Evolutionary conservation across 257 asterid genomes (phyloP).

Genomic region (Cynanchum wilfordii): DNA sequence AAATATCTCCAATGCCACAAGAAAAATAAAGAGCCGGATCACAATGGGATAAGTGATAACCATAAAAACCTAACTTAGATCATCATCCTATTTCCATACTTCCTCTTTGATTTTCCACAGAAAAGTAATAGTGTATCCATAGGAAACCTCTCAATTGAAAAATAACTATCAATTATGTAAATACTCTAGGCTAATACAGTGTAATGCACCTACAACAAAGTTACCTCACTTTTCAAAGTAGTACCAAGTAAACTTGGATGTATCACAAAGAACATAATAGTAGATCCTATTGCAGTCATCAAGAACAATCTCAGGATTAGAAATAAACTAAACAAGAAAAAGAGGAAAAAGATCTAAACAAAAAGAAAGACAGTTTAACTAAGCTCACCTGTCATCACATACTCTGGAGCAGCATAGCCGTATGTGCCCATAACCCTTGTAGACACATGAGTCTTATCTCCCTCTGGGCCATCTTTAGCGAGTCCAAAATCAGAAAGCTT

Average conservation of each 20-base stretch:
- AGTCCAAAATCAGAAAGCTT: constrained; percentile 90
- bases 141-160: neutral
- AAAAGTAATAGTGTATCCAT: neutral
- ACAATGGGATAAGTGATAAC: too few species aligned
- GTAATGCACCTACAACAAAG: neutral
- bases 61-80: neutral
- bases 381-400: constrained; percentile 60
- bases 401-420: constrained; percentile 88
- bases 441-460: constrained; percentile 78
- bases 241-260: neutral
- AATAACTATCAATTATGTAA: neutral
- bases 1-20: constrained; percentile 4
- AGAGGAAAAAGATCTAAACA: neutral
- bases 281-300: neutral
- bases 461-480: constrained; percentile 82
- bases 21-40: neutral
- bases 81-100: neutral
- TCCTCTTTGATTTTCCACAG: neutral
- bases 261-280: neutral
- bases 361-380: neutral
- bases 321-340: neutral
- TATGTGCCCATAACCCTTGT: constrained; percentile 86
- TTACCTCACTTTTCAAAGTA: neutral
- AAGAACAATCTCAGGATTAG: neutral
- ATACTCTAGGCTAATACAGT: neutral